Base-by-base conservation (phyloP, 148 eudicot species). In the Nepenthes gracilis region DNA sequence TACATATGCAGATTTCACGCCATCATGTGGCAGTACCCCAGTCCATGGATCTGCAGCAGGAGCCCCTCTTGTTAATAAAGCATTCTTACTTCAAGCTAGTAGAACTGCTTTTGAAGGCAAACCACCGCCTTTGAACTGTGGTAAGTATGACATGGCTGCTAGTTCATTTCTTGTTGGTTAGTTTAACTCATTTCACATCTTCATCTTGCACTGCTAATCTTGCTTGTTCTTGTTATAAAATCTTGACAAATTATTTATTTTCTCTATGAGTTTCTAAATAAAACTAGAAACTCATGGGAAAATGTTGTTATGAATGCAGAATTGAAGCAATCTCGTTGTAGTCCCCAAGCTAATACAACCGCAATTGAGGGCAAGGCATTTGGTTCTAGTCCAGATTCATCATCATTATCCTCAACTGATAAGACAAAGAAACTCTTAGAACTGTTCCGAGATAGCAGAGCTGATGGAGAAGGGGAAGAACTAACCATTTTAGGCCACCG, bases 21-120 rank as follows among this genome's bases (percentile, higher is more conserved):
- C 96, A 55, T 89, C 97, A 35, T 78, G 85, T 2, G 86, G 94
- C 35, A 89, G 59, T 67, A 81, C 94, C 32, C 94, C 97, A 0
- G 71, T 75, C 47, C 90, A 81, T 70, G 78, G 69, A 62, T 74
- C 45, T 57, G 60, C 78, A 32, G 66, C 67, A 9, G 85, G 83
- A 65, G 67, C 74, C 34, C 72, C 81, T 33, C 63, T 62, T 33
- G 43, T 36, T 50, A 65, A 65, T 60, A 60, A 56, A 49, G 13
- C 53, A 36, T 66, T 72, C 35, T 76, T 77, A 33, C 71, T 78
- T 9, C 73, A 58, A 65, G 60, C 62, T 51, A 68, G 59, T 49
- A 77, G 68, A 50, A 67, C 72, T 37, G 52, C 68, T 35, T 64
- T 70, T 33, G 73, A 73, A 60, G 73, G 66, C 40, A 60, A 56